A percentile compares a stretch with the other conserved stretches of the same genome.
phyloP scores from a whole-genome alignment of 108 stramenopile species.

The Cyclotella sp. region DNA sequence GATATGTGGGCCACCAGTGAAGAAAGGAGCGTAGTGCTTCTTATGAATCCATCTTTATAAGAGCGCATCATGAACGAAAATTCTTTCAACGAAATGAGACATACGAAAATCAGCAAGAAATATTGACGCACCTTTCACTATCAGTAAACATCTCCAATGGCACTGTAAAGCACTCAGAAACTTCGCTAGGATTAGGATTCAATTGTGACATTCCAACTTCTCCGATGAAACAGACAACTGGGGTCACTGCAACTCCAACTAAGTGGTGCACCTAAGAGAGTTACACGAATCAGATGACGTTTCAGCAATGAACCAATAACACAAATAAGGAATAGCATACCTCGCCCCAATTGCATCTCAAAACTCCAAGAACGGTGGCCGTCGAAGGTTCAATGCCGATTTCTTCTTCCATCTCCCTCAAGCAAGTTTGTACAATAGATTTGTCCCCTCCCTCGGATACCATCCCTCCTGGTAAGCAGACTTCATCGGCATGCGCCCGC shows the following conservation, averaged over 20 bases:
- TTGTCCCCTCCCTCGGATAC: slow-evolving; percentile 77
- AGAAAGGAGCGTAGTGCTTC: slow-evolving; percentile 86
- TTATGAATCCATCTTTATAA: slow-evolving; percentile 86
- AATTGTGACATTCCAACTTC: slow-evolving; percentile 70
- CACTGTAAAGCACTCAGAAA: slow-evolving; percentile 89
- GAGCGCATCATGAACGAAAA: background rate
- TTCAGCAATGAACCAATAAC: background rate
- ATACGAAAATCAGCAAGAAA: background rate
- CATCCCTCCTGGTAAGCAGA: slow-evolving; percentile 93
- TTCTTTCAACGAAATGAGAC: background rate
- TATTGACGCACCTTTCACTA: slow-evolving; percentile 33
- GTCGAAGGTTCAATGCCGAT: slow-evolving; percentile 68
- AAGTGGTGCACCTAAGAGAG: slow-evolving; percentile 66
- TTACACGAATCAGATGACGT: background rate
- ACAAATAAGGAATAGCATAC: slow-evolving; percentile 9
- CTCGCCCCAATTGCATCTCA: slow-evolving; percentile 94
- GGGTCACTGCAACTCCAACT: slow-evolving; percentile 94
- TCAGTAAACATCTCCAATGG: slow-evolving; percentile 77
- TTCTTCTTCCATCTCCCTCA: slow-evolving; percentile 97
- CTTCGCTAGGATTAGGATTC: slow-evolving; percentile 85
- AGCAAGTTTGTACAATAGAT: slow-evolving; percentile 89
- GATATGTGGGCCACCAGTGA: slow-evolving; percentile 87
- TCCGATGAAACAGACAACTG: slow-evolving; percentile 88
- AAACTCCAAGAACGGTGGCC: slow-evolving; percentile 77
- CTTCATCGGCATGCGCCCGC: slow-evolving; percentile 87